phyloP scores from a whole-genome alignment of 2,329 filamentous ascomycete species.

The Beauveria sp. region DNA sequence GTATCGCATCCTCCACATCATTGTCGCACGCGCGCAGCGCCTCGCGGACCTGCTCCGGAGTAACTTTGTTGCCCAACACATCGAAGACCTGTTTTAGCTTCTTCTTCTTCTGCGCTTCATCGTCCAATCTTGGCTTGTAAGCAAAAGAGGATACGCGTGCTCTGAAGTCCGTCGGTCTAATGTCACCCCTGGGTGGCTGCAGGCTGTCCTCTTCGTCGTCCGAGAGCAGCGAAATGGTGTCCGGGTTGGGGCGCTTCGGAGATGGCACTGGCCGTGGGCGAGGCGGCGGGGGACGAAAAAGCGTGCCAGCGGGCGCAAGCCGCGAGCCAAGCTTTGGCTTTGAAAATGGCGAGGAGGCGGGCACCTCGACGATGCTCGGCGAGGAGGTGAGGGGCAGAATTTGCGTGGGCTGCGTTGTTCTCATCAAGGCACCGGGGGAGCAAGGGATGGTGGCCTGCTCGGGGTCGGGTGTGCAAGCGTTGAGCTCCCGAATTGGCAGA shows the following conservation, averaged over 20 bases:
- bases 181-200: conserved; percentile 50
- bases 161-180: conserved; percentile 51
- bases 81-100: conserved; percentile 30
- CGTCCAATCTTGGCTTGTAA: conserved; percentile 41
- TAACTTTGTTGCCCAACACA: conserved; percentile 24
- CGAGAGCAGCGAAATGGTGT: conserved; percentile 44
- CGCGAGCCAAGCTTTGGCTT: conserved; percentile 37
- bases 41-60: conserved; percentile 24
- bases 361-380: conserved; percentile 62
- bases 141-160: conserved; percentile 30
- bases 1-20: conserved; percentile 29
- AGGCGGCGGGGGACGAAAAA: conserved; percentile 47
- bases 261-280: conserved; percentile 16
- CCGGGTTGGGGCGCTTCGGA: conserved; percentile 27
- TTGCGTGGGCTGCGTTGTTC: conserved; percentile 38
- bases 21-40: conserved; percentile 25
- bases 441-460: conserved; percentile 38
- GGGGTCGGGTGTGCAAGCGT: conserved; percentile 37
- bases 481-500: conserved; percentile 7
- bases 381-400: conserved; percentile 32
- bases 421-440: conserved; percentile 31
- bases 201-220: conserved; percentile 39
- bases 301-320: conserved; percentile 71
- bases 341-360: conserved; percentile 75
- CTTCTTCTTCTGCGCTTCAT: conserved; percentile 24